These are phyloP conservation scores for Diaporthe citrichinensis DNA, from an alignment of 2,329 filamentous ascomycete genomes.

Conservation along the genomic window DNA sequence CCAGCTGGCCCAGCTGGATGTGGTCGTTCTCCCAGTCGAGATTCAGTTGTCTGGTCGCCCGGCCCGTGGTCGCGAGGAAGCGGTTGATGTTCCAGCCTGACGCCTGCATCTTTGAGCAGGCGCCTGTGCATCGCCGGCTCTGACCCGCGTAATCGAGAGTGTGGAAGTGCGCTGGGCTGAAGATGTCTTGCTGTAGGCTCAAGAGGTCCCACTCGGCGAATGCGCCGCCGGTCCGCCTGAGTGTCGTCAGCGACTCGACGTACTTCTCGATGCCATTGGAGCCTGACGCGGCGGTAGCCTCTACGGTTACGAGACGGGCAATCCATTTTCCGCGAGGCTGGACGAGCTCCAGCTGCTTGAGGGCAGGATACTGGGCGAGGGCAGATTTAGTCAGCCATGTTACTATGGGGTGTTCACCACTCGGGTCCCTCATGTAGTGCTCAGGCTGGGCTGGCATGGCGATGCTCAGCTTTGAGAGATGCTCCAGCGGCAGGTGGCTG, in stretches of 20 bases:
- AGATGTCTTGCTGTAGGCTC: neutral
- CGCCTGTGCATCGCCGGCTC: neutral
- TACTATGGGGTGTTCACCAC: neutral
- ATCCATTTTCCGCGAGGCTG: neutral
- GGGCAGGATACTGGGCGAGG: neutral
- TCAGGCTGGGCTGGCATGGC: neutral
- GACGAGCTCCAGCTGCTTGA: slow-evolving; percentile 7
- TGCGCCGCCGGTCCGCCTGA: neutral
- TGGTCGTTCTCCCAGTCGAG: slow-evolving; percentile 17
- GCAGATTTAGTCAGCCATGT: neutral
- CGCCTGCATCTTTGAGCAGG: no score
- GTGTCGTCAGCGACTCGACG: neutral
- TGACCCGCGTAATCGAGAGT: neutral
- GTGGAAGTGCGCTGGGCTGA: neutral
- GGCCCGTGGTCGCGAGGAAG: slow-evolving; percentile 16
- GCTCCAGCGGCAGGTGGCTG: neutral
- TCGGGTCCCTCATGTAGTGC: neutral
- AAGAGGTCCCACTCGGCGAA: slow-evolving; percentile 7
- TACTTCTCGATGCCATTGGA: neutral
- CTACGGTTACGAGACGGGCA: neutral
- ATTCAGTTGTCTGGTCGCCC: neutral
- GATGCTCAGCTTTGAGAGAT: slow-evolving; percentile 16
- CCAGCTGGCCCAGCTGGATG: neutral
- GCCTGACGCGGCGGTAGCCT: neutral
- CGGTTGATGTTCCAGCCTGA: slow-evolving; percentile 7